Percentiles rank a stretch among this genome's conserved stretches.
Conservation (phyloP, 441 rosid genomes). For the Geranium incanum region DNA sequence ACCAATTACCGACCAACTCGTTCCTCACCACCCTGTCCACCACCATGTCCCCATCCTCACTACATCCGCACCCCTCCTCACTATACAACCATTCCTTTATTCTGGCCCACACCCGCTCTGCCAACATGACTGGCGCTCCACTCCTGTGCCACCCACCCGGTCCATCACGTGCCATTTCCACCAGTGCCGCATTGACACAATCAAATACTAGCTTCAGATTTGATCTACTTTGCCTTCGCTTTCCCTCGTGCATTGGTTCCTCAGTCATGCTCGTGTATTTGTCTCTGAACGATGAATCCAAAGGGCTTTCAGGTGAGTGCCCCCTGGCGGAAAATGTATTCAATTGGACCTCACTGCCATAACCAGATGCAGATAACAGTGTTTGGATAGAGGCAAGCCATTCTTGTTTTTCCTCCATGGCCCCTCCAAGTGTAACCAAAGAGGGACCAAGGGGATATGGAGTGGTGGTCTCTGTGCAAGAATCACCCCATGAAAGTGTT, state of each 20-base stretch:
- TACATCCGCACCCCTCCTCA: conserved; percentile 19
- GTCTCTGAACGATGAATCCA: conserved; percentile 58
- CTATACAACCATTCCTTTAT: conserved; percentile 54
- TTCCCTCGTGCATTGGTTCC: conserved; percentile 52
- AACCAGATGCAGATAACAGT: conserved; percentile 51
- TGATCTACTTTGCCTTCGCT: conserved; percentile 52
- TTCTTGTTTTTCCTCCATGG: conserved; percentile 42
- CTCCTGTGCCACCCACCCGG: conserved; percentile 19
- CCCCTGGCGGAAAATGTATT: conserved; percentile 38
- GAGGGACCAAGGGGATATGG: conserved; percentile 39
- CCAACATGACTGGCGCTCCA: conserved; percentile 25
- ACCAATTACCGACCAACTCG: conserved; percentile 61
- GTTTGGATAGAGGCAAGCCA: conserved; percentile 45
- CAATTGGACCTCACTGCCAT: conserved; percentile 29
- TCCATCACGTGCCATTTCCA: conserved; percentile 33
- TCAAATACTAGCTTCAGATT: conserved; percentile 59
- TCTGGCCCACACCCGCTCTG: conserved; percentile 55
- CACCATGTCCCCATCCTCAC: conserved; percentile 45
- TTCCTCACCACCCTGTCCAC: conserved; percentile 52
- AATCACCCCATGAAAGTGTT: conserved; percentile 63
- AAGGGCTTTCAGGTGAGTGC: conserved; percentile 70
- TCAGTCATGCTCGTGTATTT: conserved; percentile 36
- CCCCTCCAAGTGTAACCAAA: conserved; percentile 17
- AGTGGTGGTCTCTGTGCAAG: conserved; percentile 37
- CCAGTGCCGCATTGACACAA: conserved; percentile 53